A percentile compares a stretch with the other conserved stretches of the same genome.
phyloP scores from a whole-genome alignment of 2,329 filamentous ascomycete genomes.

The Chrysoporthe cubensis region DNA sequence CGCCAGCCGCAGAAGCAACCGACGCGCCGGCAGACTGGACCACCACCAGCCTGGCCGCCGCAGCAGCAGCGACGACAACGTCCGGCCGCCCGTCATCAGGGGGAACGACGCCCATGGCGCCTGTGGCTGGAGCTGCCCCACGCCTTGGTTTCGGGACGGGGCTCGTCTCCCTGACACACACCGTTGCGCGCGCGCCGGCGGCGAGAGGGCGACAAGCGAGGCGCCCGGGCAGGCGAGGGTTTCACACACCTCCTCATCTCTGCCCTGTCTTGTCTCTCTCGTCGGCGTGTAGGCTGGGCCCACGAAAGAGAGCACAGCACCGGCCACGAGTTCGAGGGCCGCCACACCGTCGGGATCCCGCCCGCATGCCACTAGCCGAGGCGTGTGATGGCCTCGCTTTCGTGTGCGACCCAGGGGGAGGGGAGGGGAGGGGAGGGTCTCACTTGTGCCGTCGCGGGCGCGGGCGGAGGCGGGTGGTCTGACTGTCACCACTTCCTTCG shows the following conservation, averaged over 20 bases:
- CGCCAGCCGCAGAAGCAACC: background rate
- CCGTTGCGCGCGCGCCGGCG: background rate
- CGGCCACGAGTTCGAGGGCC: background rate
- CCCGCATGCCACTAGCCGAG: background rate
- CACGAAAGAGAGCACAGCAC: background rate
- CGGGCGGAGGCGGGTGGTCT: too few species aligned
- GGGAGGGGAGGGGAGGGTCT: too few species aligned
- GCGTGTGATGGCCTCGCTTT: background rate
- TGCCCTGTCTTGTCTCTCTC: too few species aligned
- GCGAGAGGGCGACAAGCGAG: background rate
- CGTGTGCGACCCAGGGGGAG: background rate
- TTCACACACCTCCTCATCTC: background rate
- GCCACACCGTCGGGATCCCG: too few species aligned
- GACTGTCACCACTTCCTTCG: too few species aligned
- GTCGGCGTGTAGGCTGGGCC: too few species aligned
- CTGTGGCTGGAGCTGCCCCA: slow-evolving; percentile 19
- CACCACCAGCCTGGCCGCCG: too few species aligned
- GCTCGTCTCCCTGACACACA: slow-evolving; percentile 5
- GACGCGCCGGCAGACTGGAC: background rate
- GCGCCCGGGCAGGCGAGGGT: slow-evolving; percentile 2
- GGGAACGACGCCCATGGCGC: slow-evolving; percentile 12
- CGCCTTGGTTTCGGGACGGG: slow-evolving; percentile 9
- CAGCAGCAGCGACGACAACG: too few species aligned
- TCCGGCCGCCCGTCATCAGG: background rate
- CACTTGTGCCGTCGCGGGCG: too few species aligned